Conservation (phyloP, 257 asterid genomes). For the Nemophila menziesii region DNA sequence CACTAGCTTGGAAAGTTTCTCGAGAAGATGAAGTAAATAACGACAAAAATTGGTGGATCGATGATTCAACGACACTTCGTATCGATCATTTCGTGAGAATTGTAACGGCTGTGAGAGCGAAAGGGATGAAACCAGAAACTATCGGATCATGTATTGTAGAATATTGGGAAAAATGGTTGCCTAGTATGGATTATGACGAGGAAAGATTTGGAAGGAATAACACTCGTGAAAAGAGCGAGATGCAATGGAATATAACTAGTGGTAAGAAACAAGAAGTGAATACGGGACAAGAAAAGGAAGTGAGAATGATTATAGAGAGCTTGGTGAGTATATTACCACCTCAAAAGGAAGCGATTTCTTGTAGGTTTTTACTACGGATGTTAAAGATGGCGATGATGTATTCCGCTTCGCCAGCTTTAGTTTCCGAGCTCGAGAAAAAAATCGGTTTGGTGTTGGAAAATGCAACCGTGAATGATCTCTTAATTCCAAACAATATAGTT, state of each 20-base stretch:
- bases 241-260: conserved; percentile 47
- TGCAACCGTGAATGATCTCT: conserved; percentile 52
- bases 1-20: conserved; percentile 55
- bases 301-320: conserved; percentile 51
- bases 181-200: conserved; percentile 24
- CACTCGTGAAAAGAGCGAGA: conserved; percentile 20
- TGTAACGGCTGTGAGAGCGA: conserved; percentile 47
- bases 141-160: conserved; percentile 48
- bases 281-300: conserved; percentile 33
- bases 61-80: conserved; percentile 48
- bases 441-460: conserved; percentile 52
- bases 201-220: conserved; percentile 16
- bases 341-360: conserved; percentile 53
- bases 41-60: conserved; percentile 57
- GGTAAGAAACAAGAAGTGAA: conserved; percentile 32
- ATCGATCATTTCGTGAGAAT: conserved; percentile 56
- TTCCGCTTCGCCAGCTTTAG: conserved; percentile 57
- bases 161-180: conserved; percentile 61
- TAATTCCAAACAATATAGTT: conserved; percentile 42
- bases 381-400: conserved; percentile 46
- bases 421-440: conserved; percentile 76
- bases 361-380: conserved; percentile 56
- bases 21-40: conserved; percentile 21
- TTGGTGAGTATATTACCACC: conserved; percentile 60
- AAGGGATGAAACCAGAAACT: conserved; percentile 41